Evolutionary conservation across 805 yeast species (phyloP), one percentile per base, ranked within the genome.

Genomic region (Myxozyma sirexii): DNA sequence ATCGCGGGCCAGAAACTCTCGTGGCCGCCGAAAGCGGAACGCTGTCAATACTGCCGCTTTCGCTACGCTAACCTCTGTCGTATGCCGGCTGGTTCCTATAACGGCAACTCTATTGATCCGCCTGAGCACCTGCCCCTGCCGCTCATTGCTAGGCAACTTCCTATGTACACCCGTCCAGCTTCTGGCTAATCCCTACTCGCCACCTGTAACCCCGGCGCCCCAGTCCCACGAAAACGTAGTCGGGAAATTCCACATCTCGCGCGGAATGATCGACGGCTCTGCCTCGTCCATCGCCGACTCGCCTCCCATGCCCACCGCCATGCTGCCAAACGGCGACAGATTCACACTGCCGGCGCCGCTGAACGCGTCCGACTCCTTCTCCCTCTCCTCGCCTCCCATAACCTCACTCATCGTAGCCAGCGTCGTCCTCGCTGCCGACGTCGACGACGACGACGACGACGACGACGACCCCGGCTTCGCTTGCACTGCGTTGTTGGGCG

Each of bases 181-280:
- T n/a, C n/a, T n/a, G n/a, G n/a, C n/a, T n/a, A n/a, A n/a, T n/a
- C n/a, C n/a, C n/a, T n/a, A n/a, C n/a, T 27, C 48, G 15, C 48
- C 35, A 3, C 48, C 49, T 26, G 15, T 44, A 8, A 24, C 37
- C 29, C 58, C 58, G 4, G 42, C 23, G 4, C 60, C 61, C 57
- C 57, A 53, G 26, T 57, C 61, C 61, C 57, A 57, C 13, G 54
- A 35, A 26, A 59, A 59, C 31, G 57, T 19, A 7, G 61, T 56
- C 29, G 63, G 57, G 21, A 54, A 47, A 17, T 21, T 51, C 65
- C 63, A 61, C 54, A 54, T 50, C 26, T 58, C 65, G 37, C 39
- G 42, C 12, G 62, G 64, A 23, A 55, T 45, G 31, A 43, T 49
- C 27, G 57, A 63, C 39, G 62, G 59, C 39, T 63, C 64, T 6